Conservation (phyloP, 768 basidiomycete genomes). For the Mycena floridula region DNA sequence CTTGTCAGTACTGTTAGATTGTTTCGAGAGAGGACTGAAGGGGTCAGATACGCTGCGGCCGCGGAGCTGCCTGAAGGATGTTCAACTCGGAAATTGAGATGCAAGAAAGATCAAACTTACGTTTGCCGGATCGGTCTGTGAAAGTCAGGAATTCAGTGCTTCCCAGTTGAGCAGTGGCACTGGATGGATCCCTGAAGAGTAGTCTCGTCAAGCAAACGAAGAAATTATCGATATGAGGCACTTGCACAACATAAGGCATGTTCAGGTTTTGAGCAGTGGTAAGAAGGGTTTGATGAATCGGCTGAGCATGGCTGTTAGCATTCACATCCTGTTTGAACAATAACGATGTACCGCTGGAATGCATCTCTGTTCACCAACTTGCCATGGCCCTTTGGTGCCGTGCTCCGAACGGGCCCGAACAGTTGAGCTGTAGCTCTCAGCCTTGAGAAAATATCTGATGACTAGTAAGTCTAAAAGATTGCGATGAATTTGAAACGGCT, state of each 20-base stretch:
- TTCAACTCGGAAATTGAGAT: slow-evolving; percentile 11
- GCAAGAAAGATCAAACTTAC: slow-evolving; percentile 1
- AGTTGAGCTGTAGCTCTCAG: too few relatives aligned
- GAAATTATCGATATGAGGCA: too few relatives aligned
- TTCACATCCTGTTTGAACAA: too few relatives aligned
- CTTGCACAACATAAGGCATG: too few relatives aligned
- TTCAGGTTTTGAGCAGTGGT: too few relatives aligned
- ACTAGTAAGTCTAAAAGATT: neutral
- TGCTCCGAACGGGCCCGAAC: too few relatives aligned
- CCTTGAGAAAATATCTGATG: neutral
- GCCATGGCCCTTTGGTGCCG: neutral
- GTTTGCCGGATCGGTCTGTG: slow-evolving; percentile 10
- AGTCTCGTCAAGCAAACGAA: too few relatives aligned
- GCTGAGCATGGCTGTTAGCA: neutral
- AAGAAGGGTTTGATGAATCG: too few relatives aligned
- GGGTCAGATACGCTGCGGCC: slow-evolving; percentile 17
- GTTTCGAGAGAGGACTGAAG: slow-evolving; percentile 11
- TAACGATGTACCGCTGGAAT: neutral
- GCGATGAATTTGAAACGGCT: neutral
- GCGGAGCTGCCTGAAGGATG: slow-evolving; percentile 8
- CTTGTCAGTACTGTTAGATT: slow-evolving; percentile 17
- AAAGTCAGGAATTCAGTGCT: neutral
- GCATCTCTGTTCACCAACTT: neutral
- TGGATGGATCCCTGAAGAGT: neutral
- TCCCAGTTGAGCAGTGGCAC: neutral